Conservation (phyloP, 1,284 basidiomycete genomes). For the Cystobasidium sp. region DNA sequence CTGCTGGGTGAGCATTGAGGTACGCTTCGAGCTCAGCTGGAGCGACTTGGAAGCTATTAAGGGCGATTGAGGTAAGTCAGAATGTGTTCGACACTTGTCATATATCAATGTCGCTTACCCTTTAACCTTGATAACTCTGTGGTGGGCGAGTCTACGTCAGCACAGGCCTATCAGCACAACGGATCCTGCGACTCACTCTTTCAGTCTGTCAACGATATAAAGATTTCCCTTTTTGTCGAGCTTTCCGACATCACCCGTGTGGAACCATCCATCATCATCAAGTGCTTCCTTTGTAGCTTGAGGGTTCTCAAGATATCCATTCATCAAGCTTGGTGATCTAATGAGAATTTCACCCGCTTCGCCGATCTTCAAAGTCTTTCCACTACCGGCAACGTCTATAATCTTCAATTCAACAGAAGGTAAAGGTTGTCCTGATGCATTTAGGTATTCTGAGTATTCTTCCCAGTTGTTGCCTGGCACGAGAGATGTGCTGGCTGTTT, state of each 20-base stretch:
- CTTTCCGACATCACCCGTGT: slow-evolving; percentile 53
- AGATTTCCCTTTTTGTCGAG: slow-evolving; percentile 51
- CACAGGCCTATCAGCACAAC: background rate
- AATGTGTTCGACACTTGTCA: background rate
- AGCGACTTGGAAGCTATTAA: slow-evolving; percentile 53
- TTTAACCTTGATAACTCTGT: slow-evolving; percentile 43
- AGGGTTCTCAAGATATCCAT: slow-evolving; percentile 56
- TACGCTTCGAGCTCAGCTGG: slow-evolving; percentile 55
- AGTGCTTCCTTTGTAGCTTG: slow-evolving; percentile 52
- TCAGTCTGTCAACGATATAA: slow-evolving; percentile 53
- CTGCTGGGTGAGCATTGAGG: slow-evolving; percentile 51
- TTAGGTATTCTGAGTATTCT: slow-evolving; percentile 50
- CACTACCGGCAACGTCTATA: slow-evolving; percentile 46
- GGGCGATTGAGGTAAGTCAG: background rate
- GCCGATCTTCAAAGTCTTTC: slow-evolving; percentile 47
- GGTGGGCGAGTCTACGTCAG: background rate
- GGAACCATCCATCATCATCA: slow-evolving; percentile 52
- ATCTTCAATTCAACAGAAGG: slow-evolving; percentile 52
- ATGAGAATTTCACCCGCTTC: slow-evolving; percentile 53
- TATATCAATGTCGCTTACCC: slow-evolving; percentile 14
- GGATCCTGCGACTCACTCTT: slow-evolving; percentile 47
- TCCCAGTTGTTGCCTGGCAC: slow-evolving; percentile 50
- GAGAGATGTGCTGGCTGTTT: slow-evolving; percentile 50
- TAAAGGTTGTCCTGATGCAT: slow-evolving; percentile 51
- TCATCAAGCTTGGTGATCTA: slow-evolving; percentile 51